Base-by-base conservation (phyloP, 805 yeast genomes). In the Lachancea dasiensis region DNA sequence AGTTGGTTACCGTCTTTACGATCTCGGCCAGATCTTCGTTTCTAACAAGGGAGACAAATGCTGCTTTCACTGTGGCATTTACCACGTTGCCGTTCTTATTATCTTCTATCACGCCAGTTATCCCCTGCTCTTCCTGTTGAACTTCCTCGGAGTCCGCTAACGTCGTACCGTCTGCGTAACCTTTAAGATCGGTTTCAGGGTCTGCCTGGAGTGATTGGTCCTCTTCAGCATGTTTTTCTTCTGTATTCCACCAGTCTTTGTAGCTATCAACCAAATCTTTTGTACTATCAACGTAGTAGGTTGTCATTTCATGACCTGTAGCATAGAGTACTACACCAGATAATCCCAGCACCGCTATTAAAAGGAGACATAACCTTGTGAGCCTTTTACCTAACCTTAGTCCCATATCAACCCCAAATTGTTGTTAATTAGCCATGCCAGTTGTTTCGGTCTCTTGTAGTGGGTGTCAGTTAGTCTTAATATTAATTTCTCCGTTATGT, bases 41-140 rank as follows among this genome's bases (percentile, higher is more conserved):
- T 64, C 94, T 71, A 9, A 89, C 92, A 50, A 85, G 68, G 0
- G 90, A 72, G 13, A 85, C 87, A 59, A 86, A 83, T 2, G 94
- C 79, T 11, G 95, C 95, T 57, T 76, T 79, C 39, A 72, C 79
- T 49, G 73, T 73, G n/a, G 14, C 24, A 3, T 16, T 24, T 3
- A n/a, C n/a, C n/a, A n/a, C n/a, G n/a, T n/a, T n/a, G n/a, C n/a
- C n/a, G n/a, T n/a, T n/a, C n/a, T 19, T 20, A 14, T n/a, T 30
- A 20, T 27, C 35, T 14, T 9, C 25, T 16, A 7, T 14, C 11
- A 13, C n/a, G 19, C 20, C n/a, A n/a, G n/a, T n/a, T n/a, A n/a
- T n/a, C n/a, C n/a, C n/a, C n/a, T n/a, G n/a, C n/a, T n/a, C n/a
- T n/a, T n/a, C n/a, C n/a, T n/a, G n/a, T n/a, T n/a, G n/a, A n/a